Percentiles rank a stretch among this genome's conserved stretches.
Conservation (phyloP, 257 asterid species). For the Handroanthus guayacan region DNA sequence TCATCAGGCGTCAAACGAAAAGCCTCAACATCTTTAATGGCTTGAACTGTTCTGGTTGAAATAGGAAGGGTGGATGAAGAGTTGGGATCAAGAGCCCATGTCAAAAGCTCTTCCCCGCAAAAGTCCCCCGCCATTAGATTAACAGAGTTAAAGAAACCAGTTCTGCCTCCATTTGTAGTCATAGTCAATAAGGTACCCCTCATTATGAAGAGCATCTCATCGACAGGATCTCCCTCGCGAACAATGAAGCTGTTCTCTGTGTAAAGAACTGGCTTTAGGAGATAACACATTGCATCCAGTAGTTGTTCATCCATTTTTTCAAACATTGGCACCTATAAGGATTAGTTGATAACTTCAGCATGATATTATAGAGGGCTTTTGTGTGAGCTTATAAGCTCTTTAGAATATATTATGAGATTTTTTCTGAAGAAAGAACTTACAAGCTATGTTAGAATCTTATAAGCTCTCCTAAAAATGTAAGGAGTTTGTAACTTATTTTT, state of each 20-base stretch:
- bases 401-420: too few relatives aligned
- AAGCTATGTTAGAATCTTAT: too few relatives aligned
- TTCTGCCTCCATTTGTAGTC: constrained; percentile 70
- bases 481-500: too few relatives aligned
- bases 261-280: constrained; percentile 59
- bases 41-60: constrained; percentile 58
- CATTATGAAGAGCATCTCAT: constrained; percentile 74
- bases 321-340: constrained; percentile 66
- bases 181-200: constrained; percentile 57
- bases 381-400: too few relatives aligned
- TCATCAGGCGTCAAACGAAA: constrained; percentile 51
- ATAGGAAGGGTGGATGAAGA: constrained; percentile 54
- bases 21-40: constrained; percentile 56
- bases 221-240: constrained; percentile 75
- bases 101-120: constrained; percentile 64
- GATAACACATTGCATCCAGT: constrained; percentile 60
- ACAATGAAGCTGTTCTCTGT: constrained; percentile 57
- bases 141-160: constrained; percentile 65
- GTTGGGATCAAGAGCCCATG: constrained; percentile 66
- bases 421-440: too few relatives aligned
- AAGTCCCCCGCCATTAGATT: constrained; percentile 56
- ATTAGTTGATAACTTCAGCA: not conserved
- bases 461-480: too few relatives aligned
- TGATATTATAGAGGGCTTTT: too few relatives aligned
- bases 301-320: constrained; percentile 67